Percentiles rank a stretch among this genome's conserved stretches.
phyloP scores from a whole-genome alignment of 768 basidiomycete genomes.

The Podaxis sp. region DNA sequence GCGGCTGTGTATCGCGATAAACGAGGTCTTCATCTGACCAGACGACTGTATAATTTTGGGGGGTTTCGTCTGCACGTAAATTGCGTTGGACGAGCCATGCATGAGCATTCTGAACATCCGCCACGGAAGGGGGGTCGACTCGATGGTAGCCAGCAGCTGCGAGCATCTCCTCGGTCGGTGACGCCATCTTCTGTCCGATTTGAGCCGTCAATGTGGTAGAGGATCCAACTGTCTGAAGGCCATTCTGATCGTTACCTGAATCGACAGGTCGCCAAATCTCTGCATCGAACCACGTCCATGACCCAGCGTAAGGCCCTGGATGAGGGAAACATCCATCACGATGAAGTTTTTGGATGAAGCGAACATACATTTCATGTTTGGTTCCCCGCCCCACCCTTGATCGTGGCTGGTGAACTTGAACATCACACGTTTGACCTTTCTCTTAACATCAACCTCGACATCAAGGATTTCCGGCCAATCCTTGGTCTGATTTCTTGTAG shows the following conservation, averaged over 20 bases:
- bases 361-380: background rate
- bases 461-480: background rate
- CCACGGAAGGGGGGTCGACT: background rate
- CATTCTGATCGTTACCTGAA: background rate
- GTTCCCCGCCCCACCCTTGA: background rate
- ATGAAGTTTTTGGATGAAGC: background rate
- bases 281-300: background rate
- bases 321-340: background rate
- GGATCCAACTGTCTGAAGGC: background rate
- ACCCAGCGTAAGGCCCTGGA: background rate
- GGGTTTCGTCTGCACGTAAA: background rate
- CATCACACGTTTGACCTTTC: background rate
- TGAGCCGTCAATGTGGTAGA: background rate
- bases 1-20: background rate
- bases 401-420: background rate
- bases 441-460: background rate
- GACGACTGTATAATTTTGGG: background rate
- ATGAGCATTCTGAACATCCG: background rate
- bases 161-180: background rate
- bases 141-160: background rate
- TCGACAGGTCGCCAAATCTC: background rate
- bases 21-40: background rate
- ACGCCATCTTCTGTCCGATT: background rate
- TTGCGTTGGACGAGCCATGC: background rate
- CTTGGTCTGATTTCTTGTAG: background rate